Conservation (phyloP, 345 rosid species). For the Populus nigra region DNA sequence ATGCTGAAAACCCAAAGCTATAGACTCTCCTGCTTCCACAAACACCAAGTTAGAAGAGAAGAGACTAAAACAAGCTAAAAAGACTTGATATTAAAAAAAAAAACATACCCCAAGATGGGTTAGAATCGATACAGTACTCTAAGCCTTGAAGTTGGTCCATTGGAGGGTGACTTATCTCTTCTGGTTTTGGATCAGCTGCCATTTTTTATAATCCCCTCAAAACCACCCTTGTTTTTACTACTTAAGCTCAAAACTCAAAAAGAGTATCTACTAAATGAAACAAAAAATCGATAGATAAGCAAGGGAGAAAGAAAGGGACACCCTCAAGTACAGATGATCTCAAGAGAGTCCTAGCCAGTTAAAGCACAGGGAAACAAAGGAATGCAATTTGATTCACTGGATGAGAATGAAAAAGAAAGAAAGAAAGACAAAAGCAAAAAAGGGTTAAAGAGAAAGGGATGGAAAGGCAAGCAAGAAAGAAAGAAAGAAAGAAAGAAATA, state of each 20-base stretch:
- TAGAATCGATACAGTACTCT: slow-evolving; percentile 98
- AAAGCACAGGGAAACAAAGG: not conserved
- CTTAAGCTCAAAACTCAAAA: slow-evolving; percentile 13
- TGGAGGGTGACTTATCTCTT: slow-evolving; percentile 84
- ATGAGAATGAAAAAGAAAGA: slow-evolving; percentile 12
- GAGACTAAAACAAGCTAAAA: not conserved
- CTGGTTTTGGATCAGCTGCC: slow-evolving; percentile 77
- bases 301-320: not conserved
- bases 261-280: slow-evolving; percentile 29
- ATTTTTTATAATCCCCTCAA: slow-evolving; percentile 24
- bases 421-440: slow-evolving; percentile 13
- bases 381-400: slow-evolving; percentile 22
- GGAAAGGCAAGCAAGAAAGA: slow-evolving; percentile 1
- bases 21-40: slow-evolving; percentile 71
- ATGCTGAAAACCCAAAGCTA: slow-evolving; percentile 93
- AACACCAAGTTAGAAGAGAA: slow-evolving; percentile 7
- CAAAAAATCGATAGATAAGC: slow-evolving; percentile 22
- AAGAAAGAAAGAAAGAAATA: not conserved
- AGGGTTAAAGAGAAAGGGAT: not conserved
- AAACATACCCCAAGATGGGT: slow-evolving; percentile 88
- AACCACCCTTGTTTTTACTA: not conserved
- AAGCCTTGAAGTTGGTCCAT: slow-evolving; percentile 99
- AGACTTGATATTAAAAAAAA: not conserved
- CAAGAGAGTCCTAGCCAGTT: not conserved
- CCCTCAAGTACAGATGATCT: not conserved